These are phyloP conservation scores for Pythium aphanidermatum DNA, from an alignment of 352 stramenopile species.

Conservation along the genomic window DNA sequence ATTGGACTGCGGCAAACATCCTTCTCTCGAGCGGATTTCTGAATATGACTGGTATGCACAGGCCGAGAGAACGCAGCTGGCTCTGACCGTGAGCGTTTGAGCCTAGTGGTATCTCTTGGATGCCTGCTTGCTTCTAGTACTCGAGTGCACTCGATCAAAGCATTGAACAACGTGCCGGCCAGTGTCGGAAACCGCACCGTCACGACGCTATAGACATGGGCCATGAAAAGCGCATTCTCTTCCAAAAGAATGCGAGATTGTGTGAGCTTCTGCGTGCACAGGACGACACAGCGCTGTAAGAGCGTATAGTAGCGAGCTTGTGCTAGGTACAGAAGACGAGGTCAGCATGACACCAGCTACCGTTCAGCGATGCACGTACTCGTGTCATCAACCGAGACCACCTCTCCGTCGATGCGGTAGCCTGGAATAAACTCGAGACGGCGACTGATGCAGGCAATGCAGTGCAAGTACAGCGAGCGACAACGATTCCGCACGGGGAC, in stretches of 20 bases:
- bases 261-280: conserved; percentile 55
- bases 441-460: conserved; percentile 61
- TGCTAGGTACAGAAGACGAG: conserved; percentile 24
- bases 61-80: conserved; percentile 10
- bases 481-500: conserved; percentile 69
- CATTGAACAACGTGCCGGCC: conserved; percentile 38
- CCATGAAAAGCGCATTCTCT: conserved; percentile 67
- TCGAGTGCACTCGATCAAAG: conserved; percentile 46
- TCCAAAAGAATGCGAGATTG: conserved; percentile 62
- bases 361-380: conserved; percentile 21
- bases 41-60: neutral
- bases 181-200: conserved; percentile 61
- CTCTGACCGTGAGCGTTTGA: conserved; percentile 11
- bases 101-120: neutral
- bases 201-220: conserved; percentile 58
- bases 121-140: conserved; percentile 38
- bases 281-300: conserved; percentile 46
- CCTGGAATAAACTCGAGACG: conserved; percentile 75
- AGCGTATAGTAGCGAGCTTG: conserved; percentile 55
- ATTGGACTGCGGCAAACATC: conserved; percentile 47
- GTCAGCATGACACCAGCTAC: no score
- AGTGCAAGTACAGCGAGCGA: conserved; percentile 63
- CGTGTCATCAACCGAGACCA: conserved; percentile 35
- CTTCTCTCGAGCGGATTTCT: conserved; percentile 8
- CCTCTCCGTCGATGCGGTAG: conserved; percentile 49